Conservation (phyloP, 2,329 filamentous ascomycete species). For the Hirsutella thompsonii region DNA sequence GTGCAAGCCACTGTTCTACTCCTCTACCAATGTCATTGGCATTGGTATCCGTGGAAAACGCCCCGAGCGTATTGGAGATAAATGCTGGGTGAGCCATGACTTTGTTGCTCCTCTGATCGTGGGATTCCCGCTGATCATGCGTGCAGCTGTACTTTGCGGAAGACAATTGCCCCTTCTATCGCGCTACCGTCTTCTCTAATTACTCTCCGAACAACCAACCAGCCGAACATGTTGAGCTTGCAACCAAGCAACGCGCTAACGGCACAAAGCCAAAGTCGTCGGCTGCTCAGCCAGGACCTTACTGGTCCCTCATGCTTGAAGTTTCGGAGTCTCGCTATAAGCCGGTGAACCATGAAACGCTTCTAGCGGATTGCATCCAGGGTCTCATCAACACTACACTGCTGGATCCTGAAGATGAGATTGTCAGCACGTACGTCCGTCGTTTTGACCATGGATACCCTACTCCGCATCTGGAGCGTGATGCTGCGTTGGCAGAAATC, state of each 20-base stretch:
- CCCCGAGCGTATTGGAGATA: slow-evolving; percentile 94
- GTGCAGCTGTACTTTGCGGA: slow-evolving; percentile 99
- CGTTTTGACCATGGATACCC: slow-evolving; percentile 98
- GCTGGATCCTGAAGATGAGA: slow-evolving; percentile 82
- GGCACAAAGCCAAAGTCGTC: slow-evolving; percentile 68
- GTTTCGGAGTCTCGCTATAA: slow-evolving; percentile 94
- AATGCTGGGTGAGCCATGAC: slow-evolving; percentile 69
- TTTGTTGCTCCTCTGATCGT: not conserved
- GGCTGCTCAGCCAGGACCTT: slow-evolving; percentile 74
- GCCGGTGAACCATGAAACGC: slow-evolving; percentile 73
- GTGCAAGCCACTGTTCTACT: slow-evolving; percentile 91
- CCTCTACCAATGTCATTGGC: slow-evolving; percentile 91
- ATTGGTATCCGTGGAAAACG: slow-evolving; percentile 85
- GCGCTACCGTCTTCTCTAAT: slow-evolving; percentile 99
- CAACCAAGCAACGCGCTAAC: slow-evolving; percentile 74
- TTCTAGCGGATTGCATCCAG: slow-evolving; percentile 85
- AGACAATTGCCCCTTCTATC: slow-evolving; percentile 97
- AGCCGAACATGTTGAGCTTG: slow-evolving; percentile 64
- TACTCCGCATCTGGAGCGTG: slow-evolving; percentile 86
- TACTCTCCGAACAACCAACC: slow-evolving; percentile 99
- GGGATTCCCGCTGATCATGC: not conserved
- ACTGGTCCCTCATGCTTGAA: slow-evolving; percentile 99
- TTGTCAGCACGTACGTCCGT: slow-evolving; percentile 96
- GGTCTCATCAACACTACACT: slow-evolving; percentile 97
- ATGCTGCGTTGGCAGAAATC: slow-evolving; percentile 83